Evolutionary conservation across 768 basidiomycete genomes (phyloP).

Genomic region (Pulveroboletus sp.): DNA sequence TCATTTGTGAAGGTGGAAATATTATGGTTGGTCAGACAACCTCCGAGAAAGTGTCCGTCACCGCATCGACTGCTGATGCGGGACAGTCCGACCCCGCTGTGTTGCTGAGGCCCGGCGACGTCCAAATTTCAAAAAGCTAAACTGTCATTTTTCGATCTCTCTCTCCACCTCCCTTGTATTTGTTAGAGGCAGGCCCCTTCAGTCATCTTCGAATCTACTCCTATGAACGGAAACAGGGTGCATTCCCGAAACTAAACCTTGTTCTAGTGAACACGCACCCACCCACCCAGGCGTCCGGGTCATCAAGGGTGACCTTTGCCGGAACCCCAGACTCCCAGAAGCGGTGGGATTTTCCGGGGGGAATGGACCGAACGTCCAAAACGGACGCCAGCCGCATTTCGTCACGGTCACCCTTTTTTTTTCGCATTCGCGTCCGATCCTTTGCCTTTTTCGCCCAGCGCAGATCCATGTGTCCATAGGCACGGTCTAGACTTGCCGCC

Average conservation of each 20-base stretch:
- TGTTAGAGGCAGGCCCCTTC: too few relatives aligned
- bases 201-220: too few relatives aligned
- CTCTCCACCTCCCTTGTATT: too few relatives aligned
- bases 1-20: too few relatives aligned
- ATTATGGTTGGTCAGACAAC: background rate
- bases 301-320: background rate
- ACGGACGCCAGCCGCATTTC: too few relatives aligned
- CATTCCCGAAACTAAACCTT: background rate
- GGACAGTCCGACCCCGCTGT: background rate
- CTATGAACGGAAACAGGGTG: too few relatives aligned
- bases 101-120: background rate
- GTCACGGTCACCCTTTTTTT: too few relatives aligned
- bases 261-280: background rate
- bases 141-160: background rate
- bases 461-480: too few relatives aligned
- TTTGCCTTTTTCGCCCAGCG: too few relatives aligned
- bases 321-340: background rate
- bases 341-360: background rate
- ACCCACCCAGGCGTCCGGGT: background rate
- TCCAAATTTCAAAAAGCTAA: background rate
- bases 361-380: background rate
- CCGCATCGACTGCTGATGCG: too few relatives aligned
- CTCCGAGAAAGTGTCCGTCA: background rate
- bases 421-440: too few relatives aligned
- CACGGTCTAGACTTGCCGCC: too few relatives aligned